Evolutionary conservation across 2,329 filamentous ascomycete genomes (phyloP), one percentile per base, ranked within the genome.

Genomic region (Ophiostoma angusticollis): DNA sequence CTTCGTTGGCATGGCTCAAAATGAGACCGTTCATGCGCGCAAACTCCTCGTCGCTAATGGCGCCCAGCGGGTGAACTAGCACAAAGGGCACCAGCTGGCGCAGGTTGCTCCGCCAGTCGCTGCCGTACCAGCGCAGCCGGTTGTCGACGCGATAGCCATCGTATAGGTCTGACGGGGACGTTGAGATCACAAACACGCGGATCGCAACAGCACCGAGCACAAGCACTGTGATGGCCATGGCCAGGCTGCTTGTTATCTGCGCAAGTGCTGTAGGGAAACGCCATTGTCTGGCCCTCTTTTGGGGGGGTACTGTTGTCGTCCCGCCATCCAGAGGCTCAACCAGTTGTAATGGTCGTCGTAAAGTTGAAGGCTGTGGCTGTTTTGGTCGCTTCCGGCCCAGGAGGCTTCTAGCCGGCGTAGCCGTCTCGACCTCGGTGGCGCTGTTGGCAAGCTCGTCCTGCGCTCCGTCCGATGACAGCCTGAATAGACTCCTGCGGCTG

Each of bases 21-120:
- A 54, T 40, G 17, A 49, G 47, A 11, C 55, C 45, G 31, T 54
- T 47, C 14, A 49, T 46, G 21, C 40, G 39, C 7, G 37, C 43
- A 40, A 50, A 47, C 30, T 49, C 45, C 6, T 49, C 44, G 41
- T 48, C 48, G 45, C 47, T 48, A 18, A 50, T 35, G 5, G 48
- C 48, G 4, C 45, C 46, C 12, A 49, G 34, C 4, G 47, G 47
- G 31, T 48, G 46, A 6, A 50, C 18, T 4, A 49, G 42, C 5
- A 34, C 45, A 33, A 37, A 46, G 1, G 49, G 47, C n/a, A 51
- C 45, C 7, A 51, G 38, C 40, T 49, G 48, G 2, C 43, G 42
- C 22, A 51, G 28, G 16, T 50, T 51, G 39, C 41, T 44, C 23
- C 38, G 41, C 48, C 47, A 50, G 43, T 50, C 49, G 29, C 30